Evolutionary conservation across 805 yeast species (phyloP), one percentile per base, ranked within the genome.

Genomic region (Pichia exigua): DNA sequence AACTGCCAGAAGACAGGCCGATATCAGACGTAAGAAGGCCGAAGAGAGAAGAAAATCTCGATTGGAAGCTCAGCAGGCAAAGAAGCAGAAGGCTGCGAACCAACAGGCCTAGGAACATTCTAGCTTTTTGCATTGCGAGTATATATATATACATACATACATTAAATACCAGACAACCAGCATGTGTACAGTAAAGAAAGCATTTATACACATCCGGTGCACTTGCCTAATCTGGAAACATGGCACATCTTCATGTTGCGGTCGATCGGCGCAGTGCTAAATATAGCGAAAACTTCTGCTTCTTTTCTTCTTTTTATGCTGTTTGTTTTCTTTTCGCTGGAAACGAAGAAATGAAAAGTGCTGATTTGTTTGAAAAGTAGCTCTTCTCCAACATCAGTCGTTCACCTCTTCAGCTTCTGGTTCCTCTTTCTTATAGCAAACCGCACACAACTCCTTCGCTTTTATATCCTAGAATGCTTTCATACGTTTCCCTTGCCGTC

Each of bases 401-500:
- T 30, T 20, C 12, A 13, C 18, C 35, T 35, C 2, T 4, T 17
- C 20, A 1, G 6, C 11, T n/a, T 22, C 17, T n/a, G 24, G 9
- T 13, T 26, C 9, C 24, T 12, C 18, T 38, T 44, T 17, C 9
- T 15, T 12, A 18, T 18, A 28, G 24, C 50, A 44, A 39, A 42
- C 44, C 46, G n/a, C 39, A 17, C 39, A 20, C 7, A 17, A 3
- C 18, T 2, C 39, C 17, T 12, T 30, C 35, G 35, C 13, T 24
- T 24, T 7, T 13, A 30, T 30, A 13, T 30, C n/a, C n/a, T 35
- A 45, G 39, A 30, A 54, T 53, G 53, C 48, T 53, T n/a, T 53
- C 56, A 12, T 46, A 53, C 49, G 44, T 58, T 46, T 49, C 61
- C 15, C 46, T 62, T 26, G 64, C 66, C 42, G 49, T 65, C 22